phyloP scores from a whole-genome alignment of 345 rosid species.

The Draba incana region DNA sequence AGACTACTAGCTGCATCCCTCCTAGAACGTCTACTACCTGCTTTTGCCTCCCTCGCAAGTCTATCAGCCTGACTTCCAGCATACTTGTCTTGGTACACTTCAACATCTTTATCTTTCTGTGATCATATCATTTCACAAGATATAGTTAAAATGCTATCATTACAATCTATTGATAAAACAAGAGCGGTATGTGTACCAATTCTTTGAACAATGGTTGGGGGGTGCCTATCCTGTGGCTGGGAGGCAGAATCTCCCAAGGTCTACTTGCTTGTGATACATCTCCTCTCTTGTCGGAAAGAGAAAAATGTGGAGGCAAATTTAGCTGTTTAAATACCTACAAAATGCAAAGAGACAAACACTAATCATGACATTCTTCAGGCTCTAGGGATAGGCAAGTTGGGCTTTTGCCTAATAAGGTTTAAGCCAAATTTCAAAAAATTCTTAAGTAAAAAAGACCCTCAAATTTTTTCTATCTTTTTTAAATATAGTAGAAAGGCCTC shows the following conservation, averaged over 20 bases:
- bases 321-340: conserved; percentile 87
- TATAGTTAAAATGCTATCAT: neutral
- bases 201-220: conserved; percentile 83
- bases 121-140: conserved; percentile 24
- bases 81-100: conserved; percentile 61
- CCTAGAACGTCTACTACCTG: too few relatives aligned
- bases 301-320: conserved; percentile 64
- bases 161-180: neutral
- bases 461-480: too few relatives aligned
- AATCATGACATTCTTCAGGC: too few relatives aligned
- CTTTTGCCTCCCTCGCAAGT: conserved; percentile 55
- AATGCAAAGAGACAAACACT: conserved; percentile 25
- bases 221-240: conserved; percentile 69
- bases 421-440: too few relatives aligned
- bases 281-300: conserved; percentile 71
- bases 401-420: too few relatives aligned
- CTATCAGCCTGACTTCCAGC: conserved; percentile 93
- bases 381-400: too few relatives aligned
- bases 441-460: too few relatives aligned
- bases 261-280: conserved; percentile 61
- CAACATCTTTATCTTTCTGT: conserved; percentile 71
- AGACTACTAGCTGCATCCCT: too few relatives aligned
- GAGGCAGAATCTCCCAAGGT: conserved; percentile 83
- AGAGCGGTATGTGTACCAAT: conserved; percentile 53
- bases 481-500: too few relatives aligned